phyloP scores from a whole-genome alignment of 169 alveolate genomes.

The Neospora caninum region DNA sequence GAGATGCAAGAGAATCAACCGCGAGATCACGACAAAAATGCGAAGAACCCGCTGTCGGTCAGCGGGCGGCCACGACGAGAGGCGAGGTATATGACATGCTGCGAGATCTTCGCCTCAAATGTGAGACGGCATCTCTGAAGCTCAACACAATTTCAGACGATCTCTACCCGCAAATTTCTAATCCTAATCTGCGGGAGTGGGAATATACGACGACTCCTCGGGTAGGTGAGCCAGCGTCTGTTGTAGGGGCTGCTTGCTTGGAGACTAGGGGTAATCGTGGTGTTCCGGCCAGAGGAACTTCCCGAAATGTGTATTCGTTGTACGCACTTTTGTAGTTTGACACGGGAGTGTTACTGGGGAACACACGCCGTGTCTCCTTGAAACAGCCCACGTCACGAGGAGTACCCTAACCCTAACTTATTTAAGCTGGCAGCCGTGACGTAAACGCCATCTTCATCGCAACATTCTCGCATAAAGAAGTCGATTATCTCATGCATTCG shows the following conservation, averaged over 20 bases:
- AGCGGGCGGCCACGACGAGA: background rate
- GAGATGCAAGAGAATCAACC: too few species aligned
- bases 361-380: too few species aligned
- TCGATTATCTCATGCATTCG: too few species aligned
- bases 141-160: conserved; percentile 52
- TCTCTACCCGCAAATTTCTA: conserved; percentile 51
- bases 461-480: too few species aligned
- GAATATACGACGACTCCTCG: conserved; percentile 55
- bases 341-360: too few species aligned
- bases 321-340: too few species aligned
- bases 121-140: conserved; percentile 56
- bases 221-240: conserved; percentile 1
- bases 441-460: too few species aligned
- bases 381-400: too few species aligned
- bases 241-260: background rate
- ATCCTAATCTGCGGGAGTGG: conserved; percentile 67
- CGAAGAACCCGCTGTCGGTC: too few species aligned
- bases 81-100: conserved; percentile 57
- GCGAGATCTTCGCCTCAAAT: conserved; percentile 50
- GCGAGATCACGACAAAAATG: too few species aligned
- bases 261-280: background rate
- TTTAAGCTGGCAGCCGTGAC: too few species aligned
- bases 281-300: background rate
- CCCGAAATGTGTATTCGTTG: background rate
- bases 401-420: too few species aligned